phyloP scores from a whole-genome alignment of 1,284 basidiomycete species.

The Somion occarium region DNA sequence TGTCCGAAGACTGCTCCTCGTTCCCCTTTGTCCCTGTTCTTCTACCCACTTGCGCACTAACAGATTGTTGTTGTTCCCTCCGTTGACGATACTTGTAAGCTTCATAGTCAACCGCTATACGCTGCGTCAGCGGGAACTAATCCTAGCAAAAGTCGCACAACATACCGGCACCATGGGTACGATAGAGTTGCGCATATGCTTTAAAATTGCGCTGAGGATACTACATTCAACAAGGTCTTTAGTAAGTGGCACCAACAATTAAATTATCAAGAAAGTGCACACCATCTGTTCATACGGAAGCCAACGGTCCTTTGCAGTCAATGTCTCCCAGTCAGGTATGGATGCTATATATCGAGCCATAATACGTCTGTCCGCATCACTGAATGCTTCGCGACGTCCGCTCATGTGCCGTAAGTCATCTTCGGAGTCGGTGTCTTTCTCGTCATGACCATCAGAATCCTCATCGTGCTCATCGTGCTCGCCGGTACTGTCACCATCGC shows the following conservation, averaged over 20 bases:
- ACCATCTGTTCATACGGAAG: conserved; percentile 46
- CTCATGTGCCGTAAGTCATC: conserved; percentile 52
- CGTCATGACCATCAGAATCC: conserved; percentile 13
- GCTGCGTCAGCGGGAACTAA: neutral
- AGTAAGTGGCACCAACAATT: conserved; percentile 1
- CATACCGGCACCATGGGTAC: conserved; percentile 44
- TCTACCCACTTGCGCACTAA: conserved; percentile 3
- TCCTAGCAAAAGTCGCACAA: neutral
- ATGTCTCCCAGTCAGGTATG: conserved; percentile 38
- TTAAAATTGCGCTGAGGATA: conserved; percentile 47
- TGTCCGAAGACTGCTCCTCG: too few relatives aligned
- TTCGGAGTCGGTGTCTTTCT: conserved; percentile 8
- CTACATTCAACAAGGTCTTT: conserved; percentile 22
- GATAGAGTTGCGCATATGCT: conserved; percentile 58
- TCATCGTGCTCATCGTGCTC: conserved; percentile 29
- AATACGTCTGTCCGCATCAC: conserved; percentile 51
- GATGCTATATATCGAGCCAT: conserved; percentile 53
- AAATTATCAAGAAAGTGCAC: conserved; percentile 13
- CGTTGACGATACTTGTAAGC: conserved; percentile 31
- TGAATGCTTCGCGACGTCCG: conserved; percentile 39
- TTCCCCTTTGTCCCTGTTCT: too few relatives aligned
- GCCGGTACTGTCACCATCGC: conserved; percentile 18
- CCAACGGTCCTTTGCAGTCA: conserved; percentile 46
- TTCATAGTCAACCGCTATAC: conserved; percentile 31
- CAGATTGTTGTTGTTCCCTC: conserved; percentile 1